These are phyloP conservation scores for Torulaspora quercuum DNA, from an alignment of 805 yeast species.

Conservation along the genomic window DNA sequence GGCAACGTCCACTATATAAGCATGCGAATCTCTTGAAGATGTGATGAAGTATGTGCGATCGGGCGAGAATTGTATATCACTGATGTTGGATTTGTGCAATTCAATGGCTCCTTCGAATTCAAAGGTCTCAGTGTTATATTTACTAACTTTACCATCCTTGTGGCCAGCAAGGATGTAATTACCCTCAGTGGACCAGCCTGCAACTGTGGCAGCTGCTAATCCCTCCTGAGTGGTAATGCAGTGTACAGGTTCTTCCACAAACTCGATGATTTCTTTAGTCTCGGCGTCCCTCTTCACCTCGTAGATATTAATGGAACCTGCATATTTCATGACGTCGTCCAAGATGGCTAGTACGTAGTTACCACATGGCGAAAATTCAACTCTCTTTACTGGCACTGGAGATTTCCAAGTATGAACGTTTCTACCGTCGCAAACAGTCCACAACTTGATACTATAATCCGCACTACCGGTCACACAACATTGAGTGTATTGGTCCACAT, in stretches of 20 bases:
- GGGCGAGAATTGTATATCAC: slow-evolving; percentile 85
- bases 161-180: slow-evolving; percentile 80
- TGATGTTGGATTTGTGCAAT: slow-evolving; percentile 74
- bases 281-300: slow-evolving; percentile 49
- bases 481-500: slow-evolving; percentile 67
- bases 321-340: slow-evolving; percentile 88
- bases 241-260: slow-evolving; percentile 52
- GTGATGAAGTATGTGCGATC: slow-evolving; percentile 90
- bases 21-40: slow-evolving; percentile 85
- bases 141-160: slow-evolving; percentile 79
- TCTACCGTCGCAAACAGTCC: slow-evolving; percentile 79
- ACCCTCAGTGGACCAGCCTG: slow-evolving; percentile 81
- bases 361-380: slow-evolving; percentile 76
- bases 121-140: slow-evolving; percentile 74
- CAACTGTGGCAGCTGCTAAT: slow-evolving; percentile 67
- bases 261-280: slow-evolving; percentile 34
- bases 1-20: slow-evolving; percentile 75
- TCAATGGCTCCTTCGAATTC: slow-evolving; percentile 51
- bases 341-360: slow-evolving; percentile 68
- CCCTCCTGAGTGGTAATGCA: slow-evolving; percentile 58
- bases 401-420: slow-evolving; percentile 68
- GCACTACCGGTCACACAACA: slow-evolving; percentile 86
- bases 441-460: slow-evolving; percentile 77
- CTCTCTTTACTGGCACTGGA: slow-evolving; percentile 86
- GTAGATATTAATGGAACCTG: slow-evolving; percentile 71